phyloP scores from a whole-genome alignment of 2,329 filamentous ascomycete genomes.

The Fusarium sp. region DNA sequence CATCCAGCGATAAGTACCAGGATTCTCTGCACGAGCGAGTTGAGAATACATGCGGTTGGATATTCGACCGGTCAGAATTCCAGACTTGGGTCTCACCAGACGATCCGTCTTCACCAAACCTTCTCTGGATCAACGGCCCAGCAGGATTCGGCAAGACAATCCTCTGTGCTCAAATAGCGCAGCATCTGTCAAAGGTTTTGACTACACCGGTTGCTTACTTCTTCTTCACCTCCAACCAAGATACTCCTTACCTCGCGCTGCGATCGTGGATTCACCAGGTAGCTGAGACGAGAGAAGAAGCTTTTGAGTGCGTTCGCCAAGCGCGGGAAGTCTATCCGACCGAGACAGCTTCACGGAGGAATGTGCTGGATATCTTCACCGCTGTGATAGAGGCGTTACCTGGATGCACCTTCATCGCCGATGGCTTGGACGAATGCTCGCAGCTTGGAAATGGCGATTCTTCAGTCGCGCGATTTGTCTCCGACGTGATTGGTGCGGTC shows the following conservation, averaged over 20 bases:
- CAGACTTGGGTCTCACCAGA: accelerated
- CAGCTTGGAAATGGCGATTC: not conserved
- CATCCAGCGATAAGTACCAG: not conserved
- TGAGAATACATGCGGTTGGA: not conserved
- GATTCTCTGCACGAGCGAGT: not conserved
- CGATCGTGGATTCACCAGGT: slow-evolving; percentile 44
- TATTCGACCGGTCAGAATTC: accelerated
- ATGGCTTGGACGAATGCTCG: slow-evolving; percentile 52
- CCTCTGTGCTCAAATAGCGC: slow-evolving; percentile 45
- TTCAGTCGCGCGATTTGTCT: slow-evolving; percentile 34
- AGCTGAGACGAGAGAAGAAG: accelerated
- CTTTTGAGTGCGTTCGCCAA: not conserved
- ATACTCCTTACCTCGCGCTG: slow-evolving; percentile 42
- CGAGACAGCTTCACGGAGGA: slow-evolving; percentile 22
- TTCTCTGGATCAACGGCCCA: slow-evolving; percentile 10
- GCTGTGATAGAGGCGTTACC: slow-evolving; percentile 24
- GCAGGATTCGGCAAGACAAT: slow-evolving; percentile 51
- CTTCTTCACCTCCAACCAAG: slow-evolving; percentile 49
- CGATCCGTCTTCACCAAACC: accelerated
- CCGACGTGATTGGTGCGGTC: slow-evolving; percentile 2
- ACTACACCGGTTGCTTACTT: slow-evolving; percentile 40
- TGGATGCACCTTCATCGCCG: slow-evolving; percentile 41
- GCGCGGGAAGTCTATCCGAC: slow-evolving; percentile 35
- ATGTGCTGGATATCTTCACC: slow-evolving; percentile 36
- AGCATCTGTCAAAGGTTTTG: slow-evolving; percentile 26